Conservation (phyloP, 768 basidiomycete genomes). For the Lepiota subincarnata region DNA sequence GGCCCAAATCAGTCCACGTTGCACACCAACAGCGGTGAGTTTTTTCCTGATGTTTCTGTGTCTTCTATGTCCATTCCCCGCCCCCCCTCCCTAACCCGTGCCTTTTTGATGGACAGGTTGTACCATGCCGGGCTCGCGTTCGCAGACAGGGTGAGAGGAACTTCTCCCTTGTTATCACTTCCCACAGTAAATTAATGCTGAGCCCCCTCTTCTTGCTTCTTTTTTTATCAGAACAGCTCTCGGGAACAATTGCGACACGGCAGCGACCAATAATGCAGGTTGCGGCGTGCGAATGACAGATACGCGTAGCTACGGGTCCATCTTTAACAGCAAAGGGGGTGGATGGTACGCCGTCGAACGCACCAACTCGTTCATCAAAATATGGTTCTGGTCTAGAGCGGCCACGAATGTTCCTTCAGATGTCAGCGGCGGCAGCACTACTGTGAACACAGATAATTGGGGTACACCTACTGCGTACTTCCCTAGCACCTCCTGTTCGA, state of each 20-base stretch:
- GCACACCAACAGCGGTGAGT: slow-evolving; percentile 46
- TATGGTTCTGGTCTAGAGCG: slow-evolving; percentile 68
- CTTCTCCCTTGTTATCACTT: not conserved
- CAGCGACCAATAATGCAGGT: slow-evolving; percentile 39
- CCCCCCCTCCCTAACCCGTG: too few relatives aligned
- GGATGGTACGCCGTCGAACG: slow-evolving; percentile 67
- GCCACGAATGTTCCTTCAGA: slow-evolving; percentile 40
- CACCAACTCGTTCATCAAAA: slow-evolving; percentile 50
- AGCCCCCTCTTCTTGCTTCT: too few relatives aligned
- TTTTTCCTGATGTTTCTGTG: not conserved
- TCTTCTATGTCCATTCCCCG: not conserved
- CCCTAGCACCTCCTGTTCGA: slow-evolving; percentile 54
- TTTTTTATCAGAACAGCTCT: slow-evolving; percentile 26
- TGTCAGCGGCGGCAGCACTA: slow-evolving; percentile 34
- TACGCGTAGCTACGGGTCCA: slow-evolving; percentile 48
- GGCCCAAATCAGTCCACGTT: slow-evolving; percentile 48
- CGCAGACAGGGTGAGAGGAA: slow-evolving; percentile 49
- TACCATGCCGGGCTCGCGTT: slow-evolving; percentile 44
- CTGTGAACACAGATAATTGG: slow-evolving; percentile 51
- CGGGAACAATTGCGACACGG: slow-evolving; percentile 45
- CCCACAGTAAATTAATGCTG: not conserved
- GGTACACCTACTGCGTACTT: slow-evolving; percentile 60
- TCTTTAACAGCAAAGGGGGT: slow-evolving; percentile 56
- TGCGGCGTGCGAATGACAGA: slow-evolving; percentile 20
- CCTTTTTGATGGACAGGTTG: slow-evolving; percentile 42